phyloP scores from a whole-genome alignment of 2,329 filamentous ascomycete genomes.

The Leptographium galeiforme region DNA sequence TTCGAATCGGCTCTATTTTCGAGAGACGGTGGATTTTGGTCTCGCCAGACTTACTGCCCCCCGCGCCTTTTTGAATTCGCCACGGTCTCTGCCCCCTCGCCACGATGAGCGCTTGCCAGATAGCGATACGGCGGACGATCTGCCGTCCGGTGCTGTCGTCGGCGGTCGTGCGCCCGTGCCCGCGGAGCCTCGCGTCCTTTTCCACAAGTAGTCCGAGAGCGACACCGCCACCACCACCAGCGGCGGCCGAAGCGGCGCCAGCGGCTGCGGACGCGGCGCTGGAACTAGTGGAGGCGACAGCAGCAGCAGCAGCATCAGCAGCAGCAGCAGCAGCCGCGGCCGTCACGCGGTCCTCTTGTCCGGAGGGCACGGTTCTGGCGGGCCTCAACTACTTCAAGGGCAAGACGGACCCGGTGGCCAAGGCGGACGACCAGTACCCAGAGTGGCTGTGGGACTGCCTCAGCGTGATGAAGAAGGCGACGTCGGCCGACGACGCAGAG shows the following conservation, averaged over 20 bases:
- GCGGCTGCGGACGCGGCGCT: slow-evolving; percentile 12
- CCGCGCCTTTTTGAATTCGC: neutral
- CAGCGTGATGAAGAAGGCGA: slow-evolving; percentile 42
- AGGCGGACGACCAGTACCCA: slow-evolving; percentile 65
- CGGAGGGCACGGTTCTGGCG: slow-evolving; percentile 49
- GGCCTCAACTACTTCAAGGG: slow-evolving; percentile 71
- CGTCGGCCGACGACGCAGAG: slow-evolving; percentile 31
- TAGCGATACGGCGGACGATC: slow-evolving; percentile 36
- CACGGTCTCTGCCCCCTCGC: neutral
- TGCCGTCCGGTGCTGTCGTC: slow-evolving; percentile 16
- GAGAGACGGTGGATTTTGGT: neutral
- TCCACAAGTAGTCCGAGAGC: slow-evolving; percentile 16
- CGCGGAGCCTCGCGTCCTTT: slow-evolving; percentile 21
- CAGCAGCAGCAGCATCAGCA: neutral
- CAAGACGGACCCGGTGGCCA: slow-evolving; percentile 57
- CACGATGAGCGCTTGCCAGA: slow-evolving; percentile 27
- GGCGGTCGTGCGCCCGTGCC: slow-evolving; percentile 7
- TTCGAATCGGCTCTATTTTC: neutral
- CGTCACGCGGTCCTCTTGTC: slow-evolving; percentile 7
- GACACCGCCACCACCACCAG: slow-evolving; percentile 8
- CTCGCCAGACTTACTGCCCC: neutral
- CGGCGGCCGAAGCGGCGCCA: slow-evolving; percentile 3
- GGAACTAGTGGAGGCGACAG: neutral
- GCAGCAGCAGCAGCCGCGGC: slow-evolving; percentile 12
- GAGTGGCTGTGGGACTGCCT: slow-evolving; percentile 68